Base-by-base conservation (phyloP, 495 filamentous ascomycete genomes). In the Podospora bellae-mahoneyi region DNA sequence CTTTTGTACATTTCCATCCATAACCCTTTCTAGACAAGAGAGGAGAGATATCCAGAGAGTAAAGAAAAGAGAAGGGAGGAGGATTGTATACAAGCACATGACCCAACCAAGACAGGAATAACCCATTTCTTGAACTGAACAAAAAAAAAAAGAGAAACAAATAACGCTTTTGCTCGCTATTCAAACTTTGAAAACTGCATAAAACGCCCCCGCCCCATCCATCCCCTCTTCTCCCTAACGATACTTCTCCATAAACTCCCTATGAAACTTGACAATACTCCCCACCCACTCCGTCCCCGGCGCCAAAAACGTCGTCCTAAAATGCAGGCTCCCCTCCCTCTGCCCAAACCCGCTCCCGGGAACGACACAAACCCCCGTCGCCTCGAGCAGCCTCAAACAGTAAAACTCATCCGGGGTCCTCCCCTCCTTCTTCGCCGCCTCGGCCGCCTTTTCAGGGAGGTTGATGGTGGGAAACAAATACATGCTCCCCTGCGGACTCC, bases 391-490 rank as follows among this genome's bases (percentile, higher is more conserved):
- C 54, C 88, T 85, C 80, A 94, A 86, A 79, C 89, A 92, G 85
- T 98, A 99, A 81, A 92, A 98, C 76, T 97, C 95, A 71, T 99
- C 95, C 1, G 94, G 85, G 27, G 84, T 82, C 71, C 89, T 90
- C 72, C 86, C 87, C 79, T 92, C 91, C 59, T 88, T 84, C 70
- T 86, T 75, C 44, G 95, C 95, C 39, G 89, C 89, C 68, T 87
- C 89, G 68, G 90, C 76, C 59, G 94, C 96, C 77, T 90, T 90
- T 53, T 74, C 66, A 5, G 96, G 87, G 32, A 98, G 81, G 39
- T 83, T 85, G 79, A 99, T 96, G 62, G 91, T 92, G 4, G 95
- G 95, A 88, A 97, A 99, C 72, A 99, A 90, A 83, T 99, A 99
- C 95, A 99, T 99, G 71, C 89, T 87, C 28, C 95, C 95, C 86